These are phyloP conservation scores for Letharia lupina DNA, from an alignment of 495 filamentous ascomycete species.

Conservation along the genomic window DNA sequence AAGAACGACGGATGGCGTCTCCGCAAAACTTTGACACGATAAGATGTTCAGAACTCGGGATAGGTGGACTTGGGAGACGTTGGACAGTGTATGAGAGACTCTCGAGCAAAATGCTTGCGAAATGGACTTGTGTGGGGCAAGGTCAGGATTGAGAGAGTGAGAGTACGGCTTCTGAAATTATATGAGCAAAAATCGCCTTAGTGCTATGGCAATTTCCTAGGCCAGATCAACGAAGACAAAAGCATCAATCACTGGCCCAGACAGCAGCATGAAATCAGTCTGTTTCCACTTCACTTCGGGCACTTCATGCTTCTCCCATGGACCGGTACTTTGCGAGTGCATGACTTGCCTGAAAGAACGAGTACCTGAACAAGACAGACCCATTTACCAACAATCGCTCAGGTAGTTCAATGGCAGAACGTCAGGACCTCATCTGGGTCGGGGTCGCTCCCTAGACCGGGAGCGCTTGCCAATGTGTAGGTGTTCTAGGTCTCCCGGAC, in stretches of 20 bases:
- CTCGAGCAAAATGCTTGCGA: neutral
- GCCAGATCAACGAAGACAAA: neutral
- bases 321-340: neutral
- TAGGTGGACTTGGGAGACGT: neutral
- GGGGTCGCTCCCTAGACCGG: conserved; percentile 2
- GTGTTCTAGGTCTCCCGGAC: neutral
- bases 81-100: neutral
- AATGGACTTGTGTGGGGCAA: neutral
- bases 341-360: neutral
- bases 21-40: neutral
- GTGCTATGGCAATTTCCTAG: neutral
- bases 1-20: neutral
- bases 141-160: neutral
- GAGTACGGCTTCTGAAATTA: neutral
- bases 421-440: neutral
- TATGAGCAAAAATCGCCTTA: neutral
- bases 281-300: neutral
- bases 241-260: neutral
- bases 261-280: neutral
- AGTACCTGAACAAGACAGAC: neutral
- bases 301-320: neutral
- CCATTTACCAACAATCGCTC: neutral
- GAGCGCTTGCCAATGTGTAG: neutral
- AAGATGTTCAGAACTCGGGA: neutral
- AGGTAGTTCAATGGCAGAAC: conserved; percentile 8